Percentiles rank a stretch among this genome's conserved stretches.
Conservation (phyloP, 805 yeast species). For the Pichia californica region DNA sequence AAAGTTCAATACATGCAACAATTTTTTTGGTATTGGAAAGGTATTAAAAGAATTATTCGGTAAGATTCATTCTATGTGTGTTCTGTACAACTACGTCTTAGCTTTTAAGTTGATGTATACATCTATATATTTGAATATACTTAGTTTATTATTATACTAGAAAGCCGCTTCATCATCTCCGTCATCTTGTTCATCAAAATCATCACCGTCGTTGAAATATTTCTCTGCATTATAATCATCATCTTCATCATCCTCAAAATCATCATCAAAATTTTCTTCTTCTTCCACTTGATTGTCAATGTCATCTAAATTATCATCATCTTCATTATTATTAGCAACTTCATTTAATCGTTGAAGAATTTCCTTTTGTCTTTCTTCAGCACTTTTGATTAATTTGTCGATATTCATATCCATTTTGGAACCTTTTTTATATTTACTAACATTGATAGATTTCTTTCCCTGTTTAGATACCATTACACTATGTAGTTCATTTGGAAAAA, state of each 20-base stretch:
- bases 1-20: too few species aligned
- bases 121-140: neutral
- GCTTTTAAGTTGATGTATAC: too few species aligned
- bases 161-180: conserved; percentile 72
- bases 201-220: conserved; percentile 70
- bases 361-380: conserved; percentile 26
- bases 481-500: conserved; percentile 76
- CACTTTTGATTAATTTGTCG: conserved; percentile 21
- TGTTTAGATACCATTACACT: conserved; percentile 51
- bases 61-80: too few species aligned
- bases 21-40: too few species aligned
- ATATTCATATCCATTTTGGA: conserved; percentile 31
- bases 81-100: too few species aligned
- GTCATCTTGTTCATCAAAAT: conserved; percentile 44
- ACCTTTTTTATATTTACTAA: conserved; percentile 32
- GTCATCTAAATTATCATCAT: conserved; percentile 41
- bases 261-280: conserved; percentile 60
- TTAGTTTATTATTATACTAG: conserved; percentile 21
- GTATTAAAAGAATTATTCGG: too few species aligned
- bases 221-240: conserved; percentile 77
- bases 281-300: conserved; percentile 36
- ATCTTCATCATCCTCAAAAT: conserved; percentile 66
- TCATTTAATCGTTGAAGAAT: conserved; percentile 29
- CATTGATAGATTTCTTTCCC: conserved; percentile 37
- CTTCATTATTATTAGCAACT: conserved; percentile 33